These are phyloP conservation scores for Acer yangbiense DNA, from an alignment of 345 rosid genomes.

Conservation along the genomic window DNA sequence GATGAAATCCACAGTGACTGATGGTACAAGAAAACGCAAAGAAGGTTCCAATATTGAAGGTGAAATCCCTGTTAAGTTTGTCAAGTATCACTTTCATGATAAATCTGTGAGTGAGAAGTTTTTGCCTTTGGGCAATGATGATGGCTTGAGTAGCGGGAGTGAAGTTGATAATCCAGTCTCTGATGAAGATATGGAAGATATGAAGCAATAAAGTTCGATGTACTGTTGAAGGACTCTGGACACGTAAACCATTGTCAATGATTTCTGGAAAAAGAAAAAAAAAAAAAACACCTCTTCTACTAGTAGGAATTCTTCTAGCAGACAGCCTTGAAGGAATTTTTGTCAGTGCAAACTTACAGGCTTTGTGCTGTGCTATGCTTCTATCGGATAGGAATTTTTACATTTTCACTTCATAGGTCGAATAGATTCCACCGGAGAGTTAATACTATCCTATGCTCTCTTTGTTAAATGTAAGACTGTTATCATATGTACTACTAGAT, in stretches of 20 bases:
- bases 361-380: neutral
- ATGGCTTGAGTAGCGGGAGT: slow-evolving; percentile 42
- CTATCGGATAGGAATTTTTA: neutral
- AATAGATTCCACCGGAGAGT: neutral
- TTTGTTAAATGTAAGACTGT: neutral
- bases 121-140: slow-evolving; percentile 19
- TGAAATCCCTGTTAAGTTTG: slow-evolving; percentile 44
- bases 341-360: neutral
- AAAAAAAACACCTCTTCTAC: neutral
- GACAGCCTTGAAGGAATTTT: neutral
- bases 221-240: neutral
- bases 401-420: neutral
- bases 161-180: slow-evolving; percentile 43
- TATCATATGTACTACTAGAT: neutral
- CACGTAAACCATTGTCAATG: neutral
- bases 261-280: neutral
- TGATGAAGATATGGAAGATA: slow-evolving; percentile 35
- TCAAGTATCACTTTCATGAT: slow-evolving; percentile 44
- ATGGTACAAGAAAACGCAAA: slow-evolving; percentile 67
- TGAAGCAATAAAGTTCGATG: slow-evolving; percentile 29
- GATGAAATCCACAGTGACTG: slow-evolving; percentile 24
- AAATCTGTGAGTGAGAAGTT: slow-evolving; percentile 24
- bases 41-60: slow-evolving; percentile 47
- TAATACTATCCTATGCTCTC: neutral
- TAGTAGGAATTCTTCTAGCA: neutral